A percentile compares a stretch with the other conserved stretches of the same genome.
Evolutionary conservation across 208 protist species (phyloP).

Genomic region (Trypanosoma vivax): DNA sequence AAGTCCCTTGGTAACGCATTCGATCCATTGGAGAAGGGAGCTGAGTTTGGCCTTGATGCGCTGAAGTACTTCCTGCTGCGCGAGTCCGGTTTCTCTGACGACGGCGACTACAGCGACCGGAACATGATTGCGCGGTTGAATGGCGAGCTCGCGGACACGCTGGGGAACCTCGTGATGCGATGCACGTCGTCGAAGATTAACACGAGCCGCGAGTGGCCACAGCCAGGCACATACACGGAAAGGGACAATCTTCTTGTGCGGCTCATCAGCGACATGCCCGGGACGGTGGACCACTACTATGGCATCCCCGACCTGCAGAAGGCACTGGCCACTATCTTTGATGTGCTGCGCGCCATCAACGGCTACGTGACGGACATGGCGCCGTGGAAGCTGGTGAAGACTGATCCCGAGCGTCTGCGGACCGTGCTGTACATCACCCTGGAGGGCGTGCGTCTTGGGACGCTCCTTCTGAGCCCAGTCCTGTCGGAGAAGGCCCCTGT

Average conservation of each 20-base stretch:
- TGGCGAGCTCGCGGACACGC: slow-evolving; percentile 90
- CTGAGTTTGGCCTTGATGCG: slow-evolving; percentile 84
- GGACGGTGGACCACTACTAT: slow-evolving; percentile 79
- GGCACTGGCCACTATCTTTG: slow-evolving; percentile 80
- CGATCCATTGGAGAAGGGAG: slow-evolving; percentile 82
- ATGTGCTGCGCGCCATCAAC: slow-evolving; percentile 82
- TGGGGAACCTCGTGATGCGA: slow-evolving; percentile 91
- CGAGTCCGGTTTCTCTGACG: slow-evolving; percentile 92
- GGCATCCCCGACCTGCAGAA: slow-evolving; percentile 81
- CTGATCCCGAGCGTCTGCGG: slow-evolving; percentile 55
- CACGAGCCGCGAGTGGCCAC: slow-evolving; percentile 58
- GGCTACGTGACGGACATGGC: slow-evolving; percentile 86
- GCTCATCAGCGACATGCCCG: slow-evolving; percentile 51
- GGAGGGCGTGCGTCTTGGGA: slow-evolving; percentile 83
- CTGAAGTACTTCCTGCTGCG: slow-evolving; percentile 95
- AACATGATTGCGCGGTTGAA: slow-evolving; percentile 86
- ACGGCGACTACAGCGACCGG: slow-evolving; percentile 93
- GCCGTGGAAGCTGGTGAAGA: slow-evolving; percentile 91
- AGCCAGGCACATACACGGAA: slow-evolving; percentile 57
- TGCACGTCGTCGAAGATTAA: slow-evolving; percentile 84
- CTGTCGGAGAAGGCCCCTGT: slow-evolving; percentile 70
- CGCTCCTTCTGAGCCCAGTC: slow-evolving; percentile 77
- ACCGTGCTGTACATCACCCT: slow-evolving; percentile 89
- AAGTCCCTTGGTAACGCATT: slow-evolving; percentile 98
- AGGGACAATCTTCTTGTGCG: slow-evolving; percentile 56